Conservation (phyloP, 2,329 filamentous ascomycete species). For the Exophiala oligosperma region DNA sequence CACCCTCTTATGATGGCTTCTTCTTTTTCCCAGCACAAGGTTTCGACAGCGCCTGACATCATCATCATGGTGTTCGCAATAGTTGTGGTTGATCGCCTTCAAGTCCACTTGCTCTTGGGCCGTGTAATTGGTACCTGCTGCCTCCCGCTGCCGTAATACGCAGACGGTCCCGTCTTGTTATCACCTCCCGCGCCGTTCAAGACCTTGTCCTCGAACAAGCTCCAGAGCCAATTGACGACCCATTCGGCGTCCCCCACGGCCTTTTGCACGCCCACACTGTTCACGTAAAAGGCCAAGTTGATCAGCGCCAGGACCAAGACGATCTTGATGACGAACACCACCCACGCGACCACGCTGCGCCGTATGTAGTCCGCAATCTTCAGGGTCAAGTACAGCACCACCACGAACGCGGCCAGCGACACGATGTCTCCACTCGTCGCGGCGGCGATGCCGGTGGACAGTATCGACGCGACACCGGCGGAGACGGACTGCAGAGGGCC, state of each 20-base stretch:
- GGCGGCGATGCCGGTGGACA: constrained; percentile 37
- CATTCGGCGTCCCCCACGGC: constrained; percentile 23
- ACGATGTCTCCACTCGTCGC: constrained; percentile 21
- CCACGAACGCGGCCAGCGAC: constrained; percentile 23
- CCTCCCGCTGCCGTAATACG: constrained; percentile 14
- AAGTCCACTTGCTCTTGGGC: constrained; percentile 17
- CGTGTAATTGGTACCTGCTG: constrained; percentile 19
- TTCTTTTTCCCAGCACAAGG: not conserved
- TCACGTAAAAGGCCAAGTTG: constrained; percentile 25
- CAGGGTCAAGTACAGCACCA: constrained; percentile 23
- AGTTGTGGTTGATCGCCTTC: not conserved
- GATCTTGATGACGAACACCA: constrained; percentile 25
- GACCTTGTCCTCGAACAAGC: constrained; percentile 16
- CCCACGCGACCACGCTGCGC: constrained; percentile 28
- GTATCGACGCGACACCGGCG: constrained; percentile 23
- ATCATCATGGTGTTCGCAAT: not conserved
- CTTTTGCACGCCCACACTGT: constrained; percentile 23
- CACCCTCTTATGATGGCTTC: not conserved
- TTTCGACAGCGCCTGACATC: not conserved
- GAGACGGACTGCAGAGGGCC: constrained; percentile 25
- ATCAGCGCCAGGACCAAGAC: constrained; percentile 17
- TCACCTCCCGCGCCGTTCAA: constrained; percentile 5
- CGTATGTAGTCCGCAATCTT: constrained; percentile 28
- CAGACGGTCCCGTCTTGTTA: constrained; percentile 9
- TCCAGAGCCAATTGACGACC: constrained; percentile 23